Evolutionary conservation across 306 rosid genomes (phyloP).

Genomic region (Castanea crenata): DNA sequence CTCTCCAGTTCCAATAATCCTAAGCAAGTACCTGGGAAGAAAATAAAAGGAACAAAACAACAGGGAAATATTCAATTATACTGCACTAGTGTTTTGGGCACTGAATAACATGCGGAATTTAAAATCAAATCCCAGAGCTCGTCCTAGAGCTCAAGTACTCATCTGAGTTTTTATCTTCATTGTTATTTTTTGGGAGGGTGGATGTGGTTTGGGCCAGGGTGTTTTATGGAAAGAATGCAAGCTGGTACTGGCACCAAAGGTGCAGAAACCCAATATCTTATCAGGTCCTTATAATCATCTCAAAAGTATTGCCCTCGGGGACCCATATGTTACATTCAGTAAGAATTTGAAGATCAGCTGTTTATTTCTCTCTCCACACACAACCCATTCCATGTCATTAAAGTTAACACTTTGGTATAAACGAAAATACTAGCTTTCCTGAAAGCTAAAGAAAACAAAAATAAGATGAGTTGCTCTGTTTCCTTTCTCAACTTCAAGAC

Average conservation of each 20-base stretch:
- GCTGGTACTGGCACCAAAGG: neutral
- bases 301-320: too few species aligned
- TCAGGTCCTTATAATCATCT: too few species aligned
- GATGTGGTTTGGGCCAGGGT: too few species aligned
- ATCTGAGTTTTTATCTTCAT: neutral
- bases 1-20: slow-evolving; percentile 80
- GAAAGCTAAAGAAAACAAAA: neutral
- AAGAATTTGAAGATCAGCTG: too few species aligned
- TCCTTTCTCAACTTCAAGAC: neutral
- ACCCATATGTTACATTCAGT: too few species aligned
- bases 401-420: neutral
- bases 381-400: too few species aligned
- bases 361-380: too few species aligned
- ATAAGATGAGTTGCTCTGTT: neutral
- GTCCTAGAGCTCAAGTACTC: neutral
- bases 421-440: neutral
- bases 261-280: neutral
- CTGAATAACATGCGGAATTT: neutral
- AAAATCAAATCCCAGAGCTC: neutral
- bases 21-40: slow-evolving; percentile 79
- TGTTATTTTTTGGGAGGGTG: neutral
- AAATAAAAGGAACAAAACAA: slow-evolving; percentile 1
- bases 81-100: neutral
- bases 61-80: neutral
- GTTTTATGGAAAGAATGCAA: neutral